Evolutionary conservation across 2,329 filamentous ascomycete species (phyloP), one percentile per base, ranked within the genome.

Genomic region (Colletotrichum godetiae): DNA sequence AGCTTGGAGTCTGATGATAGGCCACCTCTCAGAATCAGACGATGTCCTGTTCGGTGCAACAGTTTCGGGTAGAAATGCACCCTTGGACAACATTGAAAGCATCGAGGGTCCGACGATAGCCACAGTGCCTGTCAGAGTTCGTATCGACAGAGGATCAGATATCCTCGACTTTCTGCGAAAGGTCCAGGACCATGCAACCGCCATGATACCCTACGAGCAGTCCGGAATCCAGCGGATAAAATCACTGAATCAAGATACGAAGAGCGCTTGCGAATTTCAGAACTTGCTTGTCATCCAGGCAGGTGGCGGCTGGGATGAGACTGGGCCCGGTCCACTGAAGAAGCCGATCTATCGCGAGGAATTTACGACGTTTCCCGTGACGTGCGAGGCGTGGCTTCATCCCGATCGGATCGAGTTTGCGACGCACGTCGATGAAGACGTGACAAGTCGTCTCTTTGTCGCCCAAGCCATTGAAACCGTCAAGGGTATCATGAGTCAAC

Each of bases 1-100:
- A 1, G 78, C 80, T 3, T 79, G 78, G 76, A 68, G 78, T 2
- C 65, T 87, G 7, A 78, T 85, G 5, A 78, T 83, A 1, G 80
- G 80, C 0, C 74, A 82, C 2, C 84, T 85, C 61, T 79, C 83
- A 74, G 79, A 49, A 69, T 81, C 74, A 0, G 24, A 67, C 8
- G 65, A 73, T 6, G 71, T 81, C 0, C 37, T 77, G 0, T 85
- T 81, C 52, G 80, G 79, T 1, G 75, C 74, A 6, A 78, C 78
- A 0, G 67, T 80, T 1, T 79, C 78, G 1, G 81, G 81, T 11
- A 78, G 81, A 1, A 75, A 79, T 8, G 77, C 78, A 3, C 72
- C 77, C 1, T 65, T 83, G 1, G 42, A 59, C 1, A 78, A 77
- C 8, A 75, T 82, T 1, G 76, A 78, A 6, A 67, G 74, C 1